Percentiles rank a stretch among this genome's conserved stretches.
These are phyloP conservation scores for Vinca minor DNA, from an alignment of 257 asterid genomes.

Conservation along the genomic window DNA sequence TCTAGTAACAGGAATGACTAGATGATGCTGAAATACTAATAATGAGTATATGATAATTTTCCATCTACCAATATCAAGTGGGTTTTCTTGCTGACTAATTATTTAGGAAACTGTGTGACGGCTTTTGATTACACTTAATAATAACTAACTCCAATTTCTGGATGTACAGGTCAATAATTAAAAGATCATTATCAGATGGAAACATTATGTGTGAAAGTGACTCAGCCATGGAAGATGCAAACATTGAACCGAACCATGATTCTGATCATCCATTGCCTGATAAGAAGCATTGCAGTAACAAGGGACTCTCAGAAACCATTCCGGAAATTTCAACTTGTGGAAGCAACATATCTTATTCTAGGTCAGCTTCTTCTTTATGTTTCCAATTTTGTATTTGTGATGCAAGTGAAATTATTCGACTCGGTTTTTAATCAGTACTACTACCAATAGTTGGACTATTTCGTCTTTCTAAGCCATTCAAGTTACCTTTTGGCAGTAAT, in stretches of 20 bases:
- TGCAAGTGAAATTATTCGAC: neutral
- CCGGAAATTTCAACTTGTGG: conserved; percentile 59
- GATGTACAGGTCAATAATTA: conserved; percentile 53
- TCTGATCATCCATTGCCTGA: conserved; percentile 36
- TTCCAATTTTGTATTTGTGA: neutral
- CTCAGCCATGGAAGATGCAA: conserved; percentile 45
- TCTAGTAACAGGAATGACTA: neutral
- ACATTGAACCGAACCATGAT: conserved; percentile 27
- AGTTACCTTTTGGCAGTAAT: no score
- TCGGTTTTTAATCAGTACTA: no score
- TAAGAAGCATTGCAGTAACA: conserved; percentile 21
- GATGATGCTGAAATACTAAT: no score
- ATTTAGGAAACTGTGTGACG: no score
- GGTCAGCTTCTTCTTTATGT: conserved; percentile 31
- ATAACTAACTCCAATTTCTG: conserved; percentile 7
- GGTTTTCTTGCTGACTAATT: no score
- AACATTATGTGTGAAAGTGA: conserved; percentile 51
- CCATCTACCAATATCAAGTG: no score
- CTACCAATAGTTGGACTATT: no score
- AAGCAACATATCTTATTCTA: conserved; percentile 39
- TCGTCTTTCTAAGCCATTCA: no score
- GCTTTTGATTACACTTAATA: no score
- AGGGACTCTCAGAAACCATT: conserved; percentile 45
- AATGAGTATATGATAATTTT: neutral
- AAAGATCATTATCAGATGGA: conserved; percentile 90